Base-by-base conservation (phyloP, 371 early-diverging fungal genomes). In the Parasitella parasitica region DNA sequence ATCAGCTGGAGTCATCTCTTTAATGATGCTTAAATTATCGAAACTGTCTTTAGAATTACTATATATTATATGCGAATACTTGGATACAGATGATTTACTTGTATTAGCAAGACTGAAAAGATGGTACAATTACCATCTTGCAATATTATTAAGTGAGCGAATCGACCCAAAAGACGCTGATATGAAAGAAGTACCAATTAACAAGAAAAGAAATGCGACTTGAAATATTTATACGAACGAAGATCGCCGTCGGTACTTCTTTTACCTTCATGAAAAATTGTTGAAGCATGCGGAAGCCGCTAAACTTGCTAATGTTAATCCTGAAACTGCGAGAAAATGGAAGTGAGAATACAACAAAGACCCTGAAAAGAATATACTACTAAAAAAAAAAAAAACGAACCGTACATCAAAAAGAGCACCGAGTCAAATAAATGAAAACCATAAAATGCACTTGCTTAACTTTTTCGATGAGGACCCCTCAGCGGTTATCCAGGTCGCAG, bases 131-230 rank as follows among this genome's bases (percentile, higher is more conserved):
- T n/a, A n/a, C n/a, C n/a, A n/a, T n/a, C n/a, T n/a, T n/a, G n/a
- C n/a, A n/a, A n/a, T n/a, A n/a, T n/a, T n/a, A n/a, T n/a, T n/a
- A n/a, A n/a, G n/a, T n/a, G 15, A 36, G 37, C 36, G 26, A 48
- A 59, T n/a, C n/a, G 38, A 38, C 1, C 53, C 41, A 51, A 60
- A 60, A 52, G 53, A 50, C 53, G 15, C 43, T 50, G 50, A 52
- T 52, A 60, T 53, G 52, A 1, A 52, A 13, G 53, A 60, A 53
- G 53, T 13, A 60, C 13, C 59, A 2, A 26, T 37, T 16, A 53
- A 57, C 9, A 57, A 57, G 28, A 48, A 57, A 57, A 46, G 57
- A 32, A 46, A 6, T 22, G 11, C 46, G 34, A 30, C 32, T 41
- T 57, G 34, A 32, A 57, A 57, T 20, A 30, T 16, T 32, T 57